Evolutionary conservation across 345 rosid genomes (phyloP).

Genomic region (Dovyalis caffra): DNA sequence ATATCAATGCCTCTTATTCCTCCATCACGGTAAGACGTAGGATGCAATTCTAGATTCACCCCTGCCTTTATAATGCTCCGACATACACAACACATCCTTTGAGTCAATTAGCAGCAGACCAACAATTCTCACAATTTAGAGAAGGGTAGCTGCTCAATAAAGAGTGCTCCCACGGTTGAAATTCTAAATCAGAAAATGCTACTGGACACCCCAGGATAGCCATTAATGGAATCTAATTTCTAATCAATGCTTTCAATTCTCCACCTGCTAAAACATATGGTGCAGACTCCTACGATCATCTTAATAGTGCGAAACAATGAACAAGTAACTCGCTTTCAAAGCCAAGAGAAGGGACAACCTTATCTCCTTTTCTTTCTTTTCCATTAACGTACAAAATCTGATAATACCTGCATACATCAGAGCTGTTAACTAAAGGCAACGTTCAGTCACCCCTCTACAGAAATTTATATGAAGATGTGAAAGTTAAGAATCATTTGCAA

Average conservation of each 20-base stretch:
- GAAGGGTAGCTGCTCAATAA: too few relatives aligned
- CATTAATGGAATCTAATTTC: too few relatives aligned
- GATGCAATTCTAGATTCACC: too few relatives aligned
- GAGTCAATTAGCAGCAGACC: too few relatives aligned
- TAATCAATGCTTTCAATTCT: not conserved
- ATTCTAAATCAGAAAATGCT: too few relatives aligned
- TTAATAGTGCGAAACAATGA: not conserved
- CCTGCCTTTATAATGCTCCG: too few relatives aligned
- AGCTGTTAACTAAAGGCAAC: not conserved
- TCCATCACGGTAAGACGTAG: too few relatives aligned
- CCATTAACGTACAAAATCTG: not conserved
- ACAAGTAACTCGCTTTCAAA: not conserved
- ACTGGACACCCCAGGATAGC: too few relatives aligned
- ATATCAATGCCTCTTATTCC: too few relatives aligned
- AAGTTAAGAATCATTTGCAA: not conserved
- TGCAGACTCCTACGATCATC: not conserved
- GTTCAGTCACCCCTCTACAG: not conserved
- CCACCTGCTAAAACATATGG: not conserved
- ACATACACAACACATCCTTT: too few relatives aligned
- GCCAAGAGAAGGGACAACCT: not conserved
- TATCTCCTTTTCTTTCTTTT: not conserved
- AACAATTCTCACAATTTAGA: too few relatives aligned
- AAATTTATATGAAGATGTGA: not conserved
- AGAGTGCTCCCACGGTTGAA: too few relatives aligned
- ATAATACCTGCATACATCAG: not conserved